Evolutionary conservation across 495 filamentous ascomycete genomes (phyloP), one percentile per base, ranked within the genome.

Genomic region (Schizothecium vesticola): DNA sequence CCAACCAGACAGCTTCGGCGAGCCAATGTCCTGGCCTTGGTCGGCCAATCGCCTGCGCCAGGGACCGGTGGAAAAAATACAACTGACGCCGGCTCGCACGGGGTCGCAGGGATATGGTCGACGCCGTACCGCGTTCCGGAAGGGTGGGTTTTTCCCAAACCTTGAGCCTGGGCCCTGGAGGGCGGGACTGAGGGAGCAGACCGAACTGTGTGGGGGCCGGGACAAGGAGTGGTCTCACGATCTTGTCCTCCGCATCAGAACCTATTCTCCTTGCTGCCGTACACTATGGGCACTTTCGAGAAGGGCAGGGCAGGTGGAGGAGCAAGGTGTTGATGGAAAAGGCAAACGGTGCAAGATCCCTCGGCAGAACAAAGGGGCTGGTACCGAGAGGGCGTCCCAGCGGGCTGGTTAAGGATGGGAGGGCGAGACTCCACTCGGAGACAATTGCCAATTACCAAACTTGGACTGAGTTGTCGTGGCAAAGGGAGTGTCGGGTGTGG

Each of bases 401-500:
- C 64, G 67, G 69, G 65, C 25, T 73, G 55, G 71, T 73, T 73
- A 64, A 73, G 69, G 61, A 23, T 59, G 67, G 56, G n/a, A 28
- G 60, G n/a, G 7, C 25, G 13, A 24, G 65, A 23, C 69, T 68
- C 36, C 43, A n/a, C 43, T 8, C 43, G 43, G 43, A 51, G 43
- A 51, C 36, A 51, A 51, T 6, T 51, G 43, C 19, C 16, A 51
- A 51, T 13, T 13, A 13, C 31, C 31, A 36, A 36, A 12, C 11
- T 36, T 36, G 31, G 12, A 11, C 31, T n/a, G n/a, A 3, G 31
- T 0, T 36, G 31, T 36, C 31, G 31, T 36, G 31, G 31, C 11
- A 36, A 33, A 13, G 11, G 8, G 11, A 36, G 10, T 36, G 31
- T 11, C 31, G 31, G 31, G 31, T 13, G 31, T 13, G 11, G 11